Evolutionary conservation across 176 grass and related monocot species (phyloP).

Genomic region (barley (Hordeum vulgare)): DNA sequence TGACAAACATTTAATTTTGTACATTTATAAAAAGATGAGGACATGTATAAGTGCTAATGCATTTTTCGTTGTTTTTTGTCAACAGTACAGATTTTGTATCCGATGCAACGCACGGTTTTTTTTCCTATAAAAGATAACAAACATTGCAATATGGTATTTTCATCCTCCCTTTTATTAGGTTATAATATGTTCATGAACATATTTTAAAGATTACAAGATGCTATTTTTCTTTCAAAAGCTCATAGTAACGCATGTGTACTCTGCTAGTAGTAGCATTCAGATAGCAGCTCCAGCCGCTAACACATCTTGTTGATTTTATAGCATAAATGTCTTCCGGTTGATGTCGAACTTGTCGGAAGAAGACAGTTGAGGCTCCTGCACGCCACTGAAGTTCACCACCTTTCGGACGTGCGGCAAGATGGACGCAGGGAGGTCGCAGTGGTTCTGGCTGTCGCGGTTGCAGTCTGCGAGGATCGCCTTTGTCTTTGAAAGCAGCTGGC

Average conservation of each 20-base stretch:
- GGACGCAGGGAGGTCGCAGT: constrained; percentile 30
- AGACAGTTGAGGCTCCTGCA: constrained; percentile 78
- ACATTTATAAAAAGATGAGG: too few species aligned
- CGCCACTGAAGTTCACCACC: constrained; percentile 40
- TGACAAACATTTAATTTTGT: too few species aligned
- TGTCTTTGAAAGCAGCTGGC: constrained; percentile 63
- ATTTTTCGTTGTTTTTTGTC: too few species aligned
- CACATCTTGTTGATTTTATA: neutral
- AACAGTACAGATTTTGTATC: too few species aligned
- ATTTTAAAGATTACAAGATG: too few species aligned
- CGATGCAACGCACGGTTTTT: too few species aligned
- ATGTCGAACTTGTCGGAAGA: constrained; percentile 65
- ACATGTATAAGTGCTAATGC: too few species aligned
- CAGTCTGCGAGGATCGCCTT: constrained; percentile 37
- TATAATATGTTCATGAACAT: too few species aligned
- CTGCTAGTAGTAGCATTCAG: neutral
- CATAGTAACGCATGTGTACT: neutral
- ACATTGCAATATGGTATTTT: too few species aligned
- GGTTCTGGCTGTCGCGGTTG: neutral
- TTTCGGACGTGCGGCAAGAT: constrained; percentile 40
- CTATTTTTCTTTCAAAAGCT: too few species aligned
- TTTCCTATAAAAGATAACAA: too few species aligned
- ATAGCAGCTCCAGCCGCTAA: neutral
- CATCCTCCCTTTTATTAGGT: too few species aligned
- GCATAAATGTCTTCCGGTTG: constrained; percentile 10